Conservation (phyloP, 2,329 filamentous ascomycete genomes). For the Aulographum hederae region DNA sequence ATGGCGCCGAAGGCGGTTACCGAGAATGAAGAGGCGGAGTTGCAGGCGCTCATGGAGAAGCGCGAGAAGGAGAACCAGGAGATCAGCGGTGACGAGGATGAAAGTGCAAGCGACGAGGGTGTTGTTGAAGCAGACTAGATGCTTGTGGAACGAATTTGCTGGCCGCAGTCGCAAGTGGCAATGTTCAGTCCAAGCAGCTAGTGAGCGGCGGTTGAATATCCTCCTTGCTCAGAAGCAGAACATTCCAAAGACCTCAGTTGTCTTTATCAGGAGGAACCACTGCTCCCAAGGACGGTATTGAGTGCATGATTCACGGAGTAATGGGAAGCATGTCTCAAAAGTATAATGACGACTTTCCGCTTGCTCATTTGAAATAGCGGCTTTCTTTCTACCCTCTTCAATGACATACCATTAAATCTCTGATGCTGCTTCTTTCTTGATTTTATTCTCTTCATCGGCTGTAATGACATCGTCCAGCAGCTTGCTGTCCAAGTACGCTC, state of each 20-base stretch:
- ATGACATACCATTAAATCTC: no score
- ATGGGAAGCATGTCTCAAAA: no score
- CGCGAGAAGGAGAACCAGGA: conserved; percentile 93
- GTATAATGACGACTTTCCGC: no score
- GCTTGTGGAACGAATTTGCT: neutral
- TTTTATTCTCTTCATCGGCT: no score
- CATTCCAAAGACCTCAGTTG: no score
- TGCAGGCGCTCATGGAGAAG: conserved; percentile 98
- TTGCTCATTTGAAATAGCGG: no score
- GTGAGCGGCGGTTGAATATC: neutral
- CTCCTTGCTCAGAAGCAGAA: no score
- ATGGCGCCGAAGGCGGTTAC: conserved; percentile 99
- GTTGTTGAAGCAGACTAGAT: conserved; percentile 39
- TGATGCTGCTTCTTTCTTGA: no score
- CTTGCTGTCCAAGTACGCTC: neutral
- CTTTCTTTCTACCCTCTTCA: no score
- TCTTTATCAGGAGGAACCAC: no score
- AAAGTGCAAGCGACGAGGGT: conserved; percentile 89
- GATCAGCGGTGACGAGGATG: conserved; percentile 91
- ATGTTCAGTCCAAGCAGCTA: neutral
- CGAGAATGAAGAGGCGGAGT: conserved; percentile 91
- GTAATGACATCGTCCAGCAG: neutral
- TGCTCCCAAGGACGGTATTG: no score
- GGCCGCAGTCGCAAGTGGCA: neutral
- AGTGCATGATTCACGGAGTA: no score